Percentiles rank a stretch among this genome's conserved stretches.
phyloP scores from a whole-genome alignment of 768 basidiomycete species.

The Phaeotremella fagi region DNA sequence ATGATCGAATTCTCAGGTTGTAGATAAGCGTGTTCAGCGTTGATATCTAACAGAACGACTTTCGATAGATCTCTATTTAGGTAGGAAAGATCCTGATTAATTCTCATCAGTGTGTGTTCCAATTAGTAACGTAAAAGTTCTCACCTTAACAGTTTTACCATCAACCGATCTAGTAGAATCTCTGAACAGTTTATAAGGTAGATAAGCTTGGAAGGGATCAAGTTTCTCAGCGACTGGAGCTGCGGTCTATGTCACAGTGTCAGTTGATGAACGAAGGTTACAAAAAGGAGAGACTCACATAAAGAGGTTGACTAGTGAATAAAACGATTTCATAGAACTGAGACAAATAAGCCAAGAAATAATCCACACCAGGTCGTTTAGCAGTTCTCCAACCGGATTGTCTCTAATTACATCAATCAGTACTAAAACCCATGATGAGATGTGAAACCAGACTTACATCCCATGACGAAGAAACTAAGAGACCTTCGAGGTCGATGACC shows the following conservation, averaged over 20 bases:
- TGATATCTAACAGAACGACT: slow-evolving; percentile 80
- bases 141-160: slow-evolving; percentile 78
- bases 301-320: slow-evolving; percentile 83
- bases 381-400: slow-evolving; percentile 95
- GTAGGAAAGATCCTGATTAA: slow-evolving; percentile 74
- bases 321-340: slow-evolving; percentile 98
- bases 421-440: neutral
- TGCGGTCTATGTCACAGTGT: slow-evolving; percentile 62
- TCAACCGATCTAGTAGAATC: slow-evolving; percentile 81
- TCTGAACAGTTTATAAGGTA: slow-evolving; percentile 84
- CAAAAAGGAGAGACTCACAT: slow-evolving; percentile 57
- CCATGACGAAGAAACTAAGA: slow-evolving; percentile 88
- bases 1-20: slow-evolving; percentile 87
- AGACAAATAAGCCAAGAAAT: slow-evolving; percentile 93
- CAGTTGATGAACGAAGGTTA: neutral
- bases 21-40: slow-evolving; percentile 66
- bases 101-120: neutral
- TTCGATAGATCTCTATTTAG: slow-evolving; percentile 89
- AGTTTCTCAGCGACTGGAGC: slow-evolving; percentile 83
- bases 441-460: slow-evolving; percentile 62
- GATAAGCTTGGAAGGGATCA: slow-evolving; percentile 84
- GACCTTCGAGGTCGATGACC: slow-evolving; percentile 82
- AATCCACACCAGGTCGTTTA: slow-evolving; percentile 95
- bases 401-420: slow-evolving; percentile 54
- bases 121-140: slow-evolving; percentile 1